Conservation (phyloP, 2,329 filamentous ascomycete genomes). For the Neopestalotiopsis clavispora region DNA sequence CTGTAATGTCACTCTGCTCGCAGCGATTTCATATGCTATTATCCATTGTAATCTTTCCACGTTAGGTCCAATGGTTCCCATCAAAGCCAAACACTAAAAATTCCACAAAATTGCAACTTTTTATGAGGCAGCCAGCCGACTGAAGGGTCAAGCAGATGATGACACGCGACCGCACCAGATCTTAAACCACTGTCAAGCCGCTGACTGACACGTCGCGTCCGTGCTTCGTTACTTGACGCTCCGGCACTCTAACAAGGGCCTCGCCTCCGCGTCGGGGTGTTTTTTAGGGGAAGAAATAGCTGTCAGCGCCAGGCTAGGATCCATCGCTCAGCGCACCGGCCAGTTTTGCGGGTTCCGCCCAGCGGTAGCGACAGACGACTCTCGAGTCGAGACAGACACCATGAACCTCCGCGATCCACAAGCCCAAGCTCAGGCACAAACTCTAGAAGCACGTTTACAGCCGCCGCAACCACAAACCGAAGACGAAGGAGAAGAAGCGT, state of each 20-base stretch:
- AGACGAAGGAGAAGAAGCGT: background rate
- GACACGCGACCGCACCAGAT: background rate
- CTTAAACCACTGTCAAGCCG: background rate
- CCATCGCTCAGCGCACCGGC: background rate
- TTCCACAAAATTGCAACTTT: too few relatives aligned
- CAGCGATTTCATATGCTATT: background rate
- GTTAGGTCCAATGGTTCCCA: background rate
- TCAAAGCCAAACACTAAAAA: background rate
- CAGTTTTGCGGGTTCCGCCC: background rate
- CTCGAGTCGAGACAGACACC: background rate
- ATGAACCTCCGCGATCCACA: background rate
- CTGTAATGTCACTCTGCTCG: background rate
- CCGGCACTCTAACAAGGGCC: background rate
- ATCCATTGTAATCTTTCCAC: background rate
- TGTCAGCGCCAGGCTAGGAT: background rate
- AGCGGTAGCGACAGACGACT: background rate
- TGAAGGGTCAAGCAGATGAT: too few relatives aligned
- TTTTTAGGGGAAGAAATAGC: background rate
- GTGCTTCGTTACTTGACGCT: background rate
- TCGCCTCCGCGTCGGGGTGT: background rate
- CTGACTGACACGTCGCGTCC: background rate
- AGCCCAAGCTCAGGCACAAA: background rate
- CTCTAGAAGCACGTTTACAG: background rate
- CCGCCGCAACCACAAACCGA: background rate
- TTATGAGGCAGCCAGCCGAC: too few relatives aligned